These are phyloP conservation scores for Pyracantha coccinea DNA, from an alignment of 331 rosid species.

Conservation along the genomic window DNA sequence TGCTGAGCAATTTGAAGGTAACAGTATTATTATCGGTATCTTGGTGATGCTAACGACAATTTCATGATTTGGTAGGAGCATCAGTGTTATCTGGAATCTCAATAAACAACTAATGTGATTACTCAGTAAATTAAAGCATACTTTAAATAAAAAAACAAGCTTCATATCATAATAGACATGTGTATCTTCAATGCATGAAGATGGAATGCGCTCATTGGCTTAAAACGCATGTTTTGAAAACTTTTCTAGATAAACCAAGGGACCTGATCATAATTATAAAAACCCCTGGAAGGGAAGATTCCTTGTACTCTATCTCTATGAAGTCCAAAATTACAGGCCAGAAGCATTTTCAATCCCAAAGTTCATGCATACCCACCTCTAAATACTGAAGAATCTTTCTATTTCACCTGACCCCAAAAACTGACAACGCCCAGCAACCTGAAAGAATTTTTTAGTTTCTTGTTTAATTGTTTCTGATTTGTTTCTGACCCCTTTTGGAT, in stretches of 20 bases:
- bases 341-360: background rate
- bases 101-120: background rate
- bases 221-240: background rate
- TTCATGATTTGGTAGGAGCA: background rate
- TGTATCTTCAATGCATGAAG: background rate
- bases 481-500: background rate
- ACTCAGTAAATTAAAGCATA: background rate
- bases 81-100: background rate
- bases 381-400: background rate
- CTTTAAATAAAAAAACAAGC: background rate
- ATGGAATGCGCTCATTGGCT: background rate
- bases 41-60: background rate
- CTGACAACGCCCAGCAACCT: background rate
- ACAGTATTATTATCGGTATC: slow-evolving; percentile 5
- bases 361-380: background rate
- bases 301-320: background rate
- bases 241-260: background rate
- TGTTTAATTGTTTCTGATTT: background rate
- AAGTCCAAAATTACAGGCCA: background rate
- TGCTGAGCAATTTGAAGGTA: slow-evolving; percentile 97
- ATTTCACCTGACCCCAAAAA: background rate
- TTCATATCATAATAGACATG: background rate
- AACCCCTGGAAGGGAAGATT: background rate
- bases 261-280: background rate
- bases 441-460: background rate